Percentiles rank a stretch among this genome's conserved stretches.
Conservation (phyloP, 176 grass and related monocot genomes). For the Alloteropsis semialata region DNA sequence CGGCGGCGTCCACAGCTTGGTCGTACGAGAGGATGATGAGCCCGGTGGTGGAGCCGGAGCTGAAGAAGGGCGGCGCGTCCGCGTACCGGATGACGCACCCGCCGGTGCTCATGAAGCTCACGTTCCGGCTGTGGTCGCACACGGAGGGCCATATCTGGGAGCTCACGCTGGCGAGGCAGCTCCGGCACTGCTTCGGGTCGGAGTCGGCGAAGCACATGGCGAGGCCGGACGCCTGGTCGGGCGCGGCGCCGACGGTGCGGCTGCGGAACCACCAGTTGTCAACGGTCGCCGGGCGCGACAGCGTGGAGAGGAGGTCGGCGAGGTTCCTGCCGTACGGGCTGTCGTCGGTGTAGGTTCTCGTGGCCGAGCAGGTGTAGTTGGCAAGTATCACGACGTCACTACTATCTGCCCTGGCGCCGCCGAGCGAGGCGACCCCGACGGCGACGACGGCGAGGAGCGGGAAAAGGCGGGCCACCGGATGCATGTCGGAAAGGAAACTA, state of each 20-base stretch:
- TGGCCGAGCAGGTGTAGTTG: too few species aligned
- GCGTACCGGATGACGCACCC: neutral
- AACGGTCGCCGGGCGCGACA: neutral
- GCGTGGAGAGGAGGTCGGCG: conserved; percentile 4
- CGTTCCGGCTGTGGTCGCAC: too few species aligned
- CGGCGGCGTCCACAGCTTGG: neutral
- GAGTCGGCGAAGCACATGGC: conserved; percentile 31
- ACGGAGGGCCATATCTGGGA: too few species aligned
- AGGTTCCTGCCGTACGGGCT: conserved; percentile 31
- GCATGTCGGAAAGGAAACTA: too few species aligned
- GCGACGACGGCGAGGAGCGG: neutral
- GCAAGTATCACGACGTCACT: too few species aligned
- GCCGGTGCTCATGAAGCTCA: neutral
- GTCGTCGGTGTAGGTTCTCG: conserved; percentile 7
- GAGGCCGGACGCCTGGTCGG: conserved; percentile 28
- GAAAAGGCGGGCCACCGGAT: neutral
- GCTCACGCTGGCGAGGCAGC: conserved; percentile 29
- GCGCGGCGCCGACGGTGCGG: neutral
- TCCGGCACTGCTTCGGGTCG: neutral
- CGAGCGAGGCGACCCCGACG: neutral
- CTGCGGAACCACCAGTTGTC: conserved; percentile 7
- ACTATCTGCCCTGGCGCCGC: neutral
- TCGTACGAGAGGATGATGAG: neutral
- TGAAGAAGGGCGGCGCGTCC: conserved; percentile 15
- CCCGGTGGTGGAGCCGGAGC: neutral